These are phyloP conservation scores for Phytophthora syringae DNA, from an alignment of 352 stramenopile genomes.

Conservation along the genomic window DNA sequence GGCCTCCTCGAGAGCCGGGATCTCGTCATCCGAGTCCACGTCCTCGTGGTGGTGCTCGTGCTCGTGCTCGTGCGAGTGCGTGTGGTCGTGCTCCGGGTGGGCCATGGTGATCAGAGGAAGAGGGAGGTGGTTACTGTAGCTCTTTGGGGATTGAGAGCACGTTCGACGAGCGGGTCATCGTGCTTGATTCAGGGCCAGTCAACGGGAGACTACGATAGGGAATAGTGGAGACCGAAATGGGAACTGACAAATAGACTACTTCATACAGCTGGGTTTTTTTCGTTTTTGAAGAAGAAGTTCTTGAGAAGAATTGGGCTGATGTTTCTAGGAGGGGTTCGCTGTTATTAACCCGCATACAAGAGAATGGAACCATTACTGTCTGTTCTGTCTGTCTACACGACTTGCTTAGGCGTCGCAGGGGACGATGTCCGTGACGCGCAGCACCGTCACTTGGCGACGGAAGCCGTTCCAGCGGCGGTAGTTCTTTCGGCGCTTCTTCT, in stretches of 20 bases:
- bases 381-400: too few relatives aligned
- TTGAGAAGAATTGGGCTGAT: too few relatives aligned
- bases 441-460: constrained; percentile 84
- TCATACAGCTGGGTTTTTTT: too few relatives aligned
- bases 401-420: constrained; percentile 58
- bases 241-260: constrained; percentile 7
- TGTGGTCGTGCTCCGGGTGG: constrained; percentile 47
- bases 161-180: too few relatives aligned
- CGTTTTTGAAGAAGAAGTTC: too few relatives aligned
- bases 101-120: constrained; percentile 43
- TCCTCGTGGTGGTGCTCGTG: constrained; percentile 72
- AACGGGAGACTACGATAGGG: background rate
- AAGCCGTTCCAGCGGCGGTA: constrained; percentile 91
- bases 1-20: constrained; percentile 79
- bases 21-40: constrained; percentile 83
- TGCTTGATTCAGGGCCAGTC: constrained; percentile 20
- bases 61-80: constrained; percentile 46
- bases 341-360: too few relatives aligned
- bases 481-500: constrained; percentile 92
- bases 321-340: too few relatives aligned
- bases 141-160: constrained; percentile 29
- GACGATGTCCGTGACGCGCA: constrained; percentile 85
- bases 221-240: background rate
- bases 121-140: constrained; percentile 1
- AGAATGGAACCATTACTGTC: too few relatives aligned